phyloP scores from a whole-genome alignment of 495 filamentous ascomycete genomes.

The Penicillium riverlandense region DNA sequence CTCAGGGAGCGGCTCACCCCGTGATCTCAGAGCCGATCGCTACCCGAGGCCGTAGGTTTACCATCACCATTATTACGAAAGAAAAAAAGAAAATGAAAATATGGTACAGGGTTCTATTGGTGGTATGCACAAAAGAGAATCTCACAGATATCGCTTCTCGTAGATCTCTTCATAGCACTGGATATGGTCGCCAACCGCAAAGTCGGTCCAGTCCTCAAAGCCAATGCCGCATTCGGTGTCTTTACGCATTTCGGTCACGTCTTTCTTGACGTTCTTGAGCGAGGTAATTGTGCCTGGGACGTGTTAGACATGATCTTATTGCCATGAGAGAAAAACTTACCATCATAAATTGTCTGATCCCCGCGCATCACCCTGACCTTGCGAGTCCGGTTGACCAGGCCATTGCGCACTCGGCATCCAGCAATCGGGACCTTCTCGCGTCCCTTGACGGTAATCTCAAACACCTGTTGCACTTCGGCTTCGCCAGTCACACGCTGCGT shows the following conservation, averaged over 20 bases:
- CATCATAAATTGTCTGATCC: constrained; percentile 65
- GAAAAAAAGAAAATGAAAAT: too few species aligned
- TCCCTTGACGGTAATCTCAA: constrained; percentile 73
- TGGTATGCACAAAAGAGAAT: neutral
- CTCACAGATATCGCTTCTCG: constrained; percentile 56
- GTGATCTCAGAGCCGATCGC: too few species aligned
- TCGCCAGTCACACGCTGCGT: constrained; percentile 71
- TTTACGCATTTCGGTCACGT: constrained; percentile 81
- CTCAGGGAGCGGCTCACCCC: too few species aligned
- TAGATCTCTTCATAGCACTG: constrained; percentile 75
- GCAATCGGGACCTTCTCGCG: constrained; percentile 66
- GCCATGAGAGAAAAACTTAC: constrained; percentile 42
- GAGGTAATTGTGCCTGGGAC: constrained; percentile 61
- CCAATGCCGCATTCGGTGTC: constrained; percentile 86
- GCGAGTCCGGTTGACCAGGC: constrained; percentile 50
- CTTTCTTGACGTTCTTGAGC: constrained; percentile 88
- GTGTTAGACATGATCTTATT: neutral
- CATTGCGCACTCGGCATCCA: constrained; percentile 83
- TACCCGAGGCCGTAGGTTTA: too few species aligned
- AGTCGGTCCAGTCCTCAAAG: constrained; percentile 72
- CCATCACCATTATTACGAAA: too few species aligned
- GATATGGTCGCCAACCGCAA: constrained; percentile 74
- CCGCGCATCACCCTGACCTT: constrained; percentile 70
- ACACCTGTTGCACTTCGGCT: constrained; percentile 76
- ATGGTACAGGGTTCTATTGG: too few species aligned